phyloP scores from a whole-genome alignment of 805 yeast species.

The Starmera dryadoides region DNA sequence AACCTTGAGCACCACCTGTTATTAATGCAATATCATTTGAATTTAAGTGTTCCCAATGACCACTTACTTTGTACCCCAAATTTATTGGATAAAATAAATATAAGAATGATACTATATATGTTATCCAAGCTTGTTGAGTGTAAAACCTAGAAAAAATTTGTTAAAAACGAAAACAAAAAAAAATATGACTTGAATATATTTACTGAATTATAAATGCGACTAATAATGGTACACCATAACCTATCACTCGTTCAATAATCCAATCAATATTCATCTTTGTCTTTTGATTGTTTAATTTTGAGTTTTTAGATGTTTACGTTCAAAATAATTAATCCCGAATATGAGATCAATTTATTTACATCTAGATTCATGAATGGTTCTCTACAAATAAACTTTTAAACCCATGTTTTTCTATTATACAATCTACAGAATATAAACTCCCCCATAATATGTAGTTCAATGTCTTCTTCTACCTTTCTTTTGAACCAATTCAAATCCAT shows the following conservation, averaged over 20 bases:
- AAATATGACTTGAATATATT: too few relatives aligned
- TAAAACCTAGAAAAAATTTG: too few relatives aligned
- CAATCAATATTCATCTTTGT: not conserved
- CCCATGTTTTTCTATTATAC: not conserved
- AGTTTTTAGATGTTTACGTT: too few relatives aligned
- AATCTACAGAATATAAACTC: not conserved
- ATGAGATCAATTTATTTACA: too few relatives aligned
- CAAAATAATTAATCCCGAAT: too few relatives aligned
- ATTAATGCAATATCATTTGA: conserved; percentile 17
- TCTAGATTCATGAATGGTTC: too few relatives aligned
- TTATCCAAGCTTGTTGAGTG: too few relatives aligned
- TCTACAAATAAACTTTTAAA: too few relatives aligned
- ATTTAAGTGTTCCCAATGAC: conserved; percentile 11
- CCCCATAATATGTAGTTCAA: conserved; percentile 5
- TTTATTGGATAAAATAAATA: conserved; percentile 2
- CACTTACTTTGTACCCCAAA: conserved; percentile 11
- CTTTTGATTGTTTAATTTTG: not conserved
- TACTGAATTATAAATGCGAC: too few relatives aligned
- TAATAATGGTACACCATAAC: not conserved
- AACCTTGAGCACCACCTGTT: conserved; percentile 33
- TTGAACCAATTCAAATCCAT: conserved; percentile 87
- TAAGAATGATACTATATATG: too few relatives aligned
- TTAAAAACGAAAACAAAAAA: too few relatives aligned
- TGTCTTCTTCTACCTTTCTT: conserved; percentile 52
- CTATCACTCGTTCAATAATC: not conserved